Conservation (phyloP, 768 basidiomycete species). For the Suillus luteus region DNA sequence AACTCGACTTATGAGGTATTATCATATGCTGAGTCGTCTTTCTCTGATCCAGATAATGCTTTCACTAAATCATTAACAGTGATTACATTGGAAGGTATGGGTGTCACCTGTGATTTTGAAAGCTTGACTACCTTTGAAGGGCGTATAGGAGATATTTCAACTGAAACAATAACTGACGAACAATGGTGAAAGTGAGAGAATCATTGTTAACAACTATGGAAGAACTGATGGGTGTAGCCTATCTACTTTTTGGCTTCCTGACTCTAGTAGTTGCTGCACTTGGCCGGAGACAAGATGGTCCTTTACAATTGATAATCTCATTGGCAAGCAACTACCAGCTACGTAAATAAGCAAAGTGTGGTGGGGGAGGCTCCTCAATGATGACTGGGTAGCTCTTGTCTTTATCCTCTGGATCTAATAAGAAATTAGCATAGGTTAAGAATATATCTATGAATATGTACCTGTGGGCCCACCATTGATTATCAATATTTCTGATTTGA, state of each 20-base stretch:
- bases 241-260: conserved; percentile 18
- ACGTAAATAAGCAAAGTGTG: too few species aligned
- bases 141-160: neutral
- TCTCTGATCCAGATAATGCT: neutral
- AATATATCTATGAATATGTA: neutral
- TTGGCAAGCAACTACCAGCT: too few species aligned
- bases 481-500: neutral
- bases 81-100: neutral
- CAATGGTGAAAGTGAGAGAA: neutral
- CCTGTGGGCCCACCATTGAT: neutral
- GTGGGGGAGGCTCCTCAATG: too few species aligned
- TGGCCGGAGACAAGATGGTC: too few species aligned
- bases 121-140: neutral
- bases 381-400: too few species aligned
- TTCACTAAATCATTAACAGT: neutral
- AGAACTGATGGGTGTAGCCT: neutral
- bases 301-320: too few species aligned
- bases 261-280: too few species aligned
- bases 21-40: neutral
- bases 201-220: neutral
- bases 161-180: neutral
- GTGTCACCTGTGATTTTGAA: neutral
- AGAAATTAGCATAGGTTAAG: too few species aligned
- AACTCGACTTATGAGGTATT: neutral
- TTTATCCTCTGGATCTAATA: too few species aligned